These are phyloP conservation scores for Talaromyces thailandensis DNA, from an alignment of 495 filamentous ascomycete species.

Conservation along the genomic window DNA sequence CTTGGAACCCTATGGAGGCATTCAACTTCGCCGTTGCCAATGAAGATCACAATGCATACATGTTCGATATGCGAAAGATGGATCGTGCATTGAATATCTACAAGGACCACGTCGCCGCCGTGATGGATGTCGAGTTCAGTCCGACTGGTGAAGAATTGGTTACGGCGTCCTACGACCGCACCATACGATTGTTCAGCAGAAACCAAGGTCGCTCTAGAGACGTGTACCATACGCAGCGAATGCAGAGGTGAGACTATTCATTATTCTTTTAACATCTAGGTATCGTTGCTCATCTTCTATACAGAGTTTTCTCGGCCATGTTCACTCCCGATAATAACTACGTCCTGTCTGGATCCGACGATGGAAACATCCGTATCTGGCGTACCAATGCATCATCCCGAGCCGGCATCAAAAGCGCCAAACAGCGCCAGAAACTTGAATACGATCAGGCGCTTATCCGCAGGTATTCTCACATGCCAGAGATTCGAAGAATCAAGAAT, in stretches of 20 bases:
- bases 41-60: constrained; percentile 71
- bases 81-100: constrained; percentile 80
- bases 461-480: constrained; percentile 90
- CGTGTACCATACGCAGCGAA: constrained; percentile 94
- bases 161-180: constrained; percentile 78
- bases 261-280: not conserved
- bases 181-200: constrained; percentile 71
- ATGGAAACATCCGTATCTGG: constrained; percentile 93
- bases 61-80: constrained; percentile 85
- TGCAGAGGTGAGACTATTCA: constrained; percentile 57
- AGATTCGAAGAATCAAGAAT: constrained; percentile 80
- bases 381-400: constrained; percentile 78
- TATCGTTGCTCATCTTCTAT: constrained; percentile 9
- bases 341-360: constrained; percentile 77
- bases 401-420: constrained; percentile 73
- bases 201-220: constrained; percentile 77
- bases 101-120: constrained; percentile 91
- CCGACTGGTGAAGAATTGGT: constrained; percentile 94
- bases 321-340: constrained; percentile 88
- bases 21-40: constrained; percentile 83
- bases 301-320: constrained; percentile 69
- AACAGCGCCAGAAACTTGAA: constrained; percentile 78
- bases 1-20: constrained; percentile 94
- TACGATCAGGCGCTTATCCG: constrained; percentile 81
- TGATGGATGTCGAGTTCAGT: constrained; percentile 94